Base-by-base conservation (phyloP, 2,329 filamentous ascomycete species). In the Penicillium olsonii region DNA sequence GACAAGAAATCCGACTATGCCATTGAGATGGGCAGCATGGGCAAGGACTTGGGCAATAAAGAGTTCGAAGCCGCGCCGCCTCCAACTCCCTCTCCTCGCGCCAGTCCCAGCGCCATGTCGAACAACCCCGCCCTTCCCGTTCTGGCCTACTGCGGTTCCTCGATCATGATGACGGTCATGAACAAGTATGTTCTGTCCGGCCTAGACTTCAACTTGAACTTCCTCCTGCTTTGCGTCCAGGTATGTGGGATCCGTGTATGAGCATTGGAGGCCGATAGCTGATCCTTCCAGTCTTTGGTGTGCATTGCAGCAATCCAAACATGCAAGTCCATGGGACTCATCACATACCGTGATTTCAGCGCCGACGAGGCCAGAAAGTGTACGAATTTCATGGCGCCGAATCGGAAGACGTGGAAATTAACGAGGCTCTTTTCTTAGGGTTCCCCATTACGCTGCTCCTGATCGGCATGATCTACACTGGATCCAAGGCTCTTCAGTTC, bases 151-250 rank as follows among this genome's bases (percentile, higher is more conserved):
- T 99, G 94, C 74, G 79, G 88, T 65, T 90, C 92, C 45, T 96
- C 92, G n/a, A 99, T 99, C 68, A 83, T 92, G 72, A 99, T 99
- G 94, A 99, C 94, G 7, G 89, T 96, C n/a, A 94, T 95, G 72
- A 99, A 99, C 78, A 99, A 99, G 80, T 99, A 95, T 72, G 92
- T 96, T 55, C 84, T 99, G 39, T 96, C 90, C 7, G 94, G 94
- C 53, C 81, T 82, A 43, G 83, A 87, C 60, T 99, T 95, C 83
- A 99, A 99, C 75, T 76, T 99, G 65, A 96, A 95, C 75, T 96
- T 97, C 75, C 90, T 99, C 75, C 87, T 96, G 64, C 83, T 99
- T 52, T 87, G 84, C 54, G 82, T 97, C 53, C 94, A 97, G 85
- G 92, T 96, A 83, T 66, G 83, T 67, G 14, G 31, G 15, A 14